A percentile compares a stretch with the other conserved stretches of the same genome.
phyloP scores from a whole-genome alignment of 139 green algal genomes.

The Raphidocelis subcapitata region DNA sequence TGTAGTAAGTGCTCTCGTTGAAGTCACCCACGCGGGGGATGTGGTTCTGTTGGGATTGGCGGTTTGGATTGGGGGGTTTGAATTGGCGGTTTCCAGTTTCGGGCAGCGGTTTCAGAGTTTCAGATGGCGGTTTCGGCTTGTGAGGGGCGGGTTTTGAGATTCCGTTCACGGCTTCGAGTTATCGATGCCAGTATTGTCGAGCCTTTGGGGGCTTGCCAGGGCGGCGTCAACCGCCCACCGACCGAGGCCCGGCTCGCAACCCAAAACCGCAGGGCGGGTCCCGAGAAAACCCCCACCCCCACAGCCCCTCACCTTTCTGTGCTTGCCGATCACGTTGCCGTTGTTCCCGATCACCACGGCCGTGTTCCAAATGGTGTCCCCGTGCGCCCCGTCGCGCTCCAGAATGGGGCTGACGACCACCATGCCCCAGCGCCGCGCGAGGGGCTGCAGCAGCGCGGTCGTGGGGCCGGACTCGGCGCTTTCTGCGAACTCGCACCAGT shows the following conservation, averaged over 20 bases:
- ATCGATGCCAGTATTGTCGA: too few species aligned
- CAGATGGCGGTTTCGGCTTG: background rate
- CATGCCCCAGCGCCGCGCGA: slow-evolving; percentile 70
- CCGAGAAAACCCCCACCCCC: too few species aligned
- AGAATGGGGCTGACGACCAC: slow-evolving; percentile 94
- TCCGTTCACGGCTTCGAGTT: too few species aligned
- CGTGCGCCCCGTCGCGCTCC: slow-evolving; percentile 82
- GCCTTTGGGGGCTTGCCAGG: too few species aligned
- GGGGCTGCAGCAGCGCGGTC: slow-evolving; percentile 38
- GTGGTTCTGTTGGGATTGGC: slow-evolving; percentile 78
- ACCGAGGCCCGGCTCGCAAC: too few species aligned
- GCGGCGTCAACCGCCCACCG: too few species aligned
- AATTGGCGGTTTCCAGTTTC: too few species aligned
- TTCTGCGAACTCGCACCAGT: slow-evolving; percentile 95
- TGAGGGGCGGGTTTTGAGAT: background rate
- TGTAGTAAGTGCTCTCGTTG: slow-evolving; percentile 98
- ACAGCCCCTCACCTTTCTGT: slow-evolving; percentile 69
- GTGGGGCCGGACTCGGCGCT: slow-evolving; percentile 58
- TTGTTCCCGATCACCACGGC: slow-evolving; percentile 94
- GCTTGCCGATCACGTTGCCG: slow-evolving; percentile 89
- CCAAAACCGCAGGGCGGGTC: too few species aligned
- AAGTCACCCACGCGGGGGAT: slow-evolving; percentile 97
- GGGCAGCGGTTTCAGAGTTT: background rate
- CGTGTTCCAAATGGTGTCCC: slow-evolving; percentile 95
- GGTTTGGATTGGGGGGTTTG: background rate